These are phyloP conservation scores for Umbelopsis sp. DNA, from an alignment of 192 early-diverging fungal genomes.

Conservation along the genomic window DNA sequence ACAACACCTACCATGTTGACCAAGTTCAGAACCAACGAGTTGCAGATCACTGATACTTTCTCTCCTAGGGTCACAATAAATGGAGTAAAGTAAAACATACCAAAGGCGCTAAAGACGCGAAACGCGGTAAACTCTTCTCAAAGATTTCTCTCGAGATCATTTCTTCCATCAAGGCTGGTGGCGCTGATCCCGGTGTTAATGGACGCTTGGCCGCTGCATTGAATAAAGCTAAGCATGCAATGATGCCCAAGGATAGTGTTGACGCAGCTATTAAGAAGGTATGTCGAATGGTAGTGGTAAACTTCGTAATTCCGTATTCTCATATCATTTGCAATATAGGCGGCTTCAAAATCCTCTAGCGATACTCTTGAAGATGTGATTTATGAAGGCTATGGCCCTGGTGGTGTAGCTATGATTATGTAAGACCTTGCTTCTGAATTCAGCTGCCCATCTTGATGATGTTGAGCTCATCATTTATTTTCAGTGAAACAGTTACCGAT, in stretches of 20 bases:
- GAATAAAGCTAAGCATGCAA: constrained; percentile 51
- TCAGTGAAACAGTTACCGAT: constrained; percentile 51
- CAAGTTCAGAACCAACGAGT: background rate
- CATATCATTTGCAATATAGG: constrained; percentile 1
- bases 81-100: constrained; percentile 66
- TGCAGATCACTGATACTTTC: background rate
- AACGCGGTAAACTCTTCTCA: constrained; percentile 52
- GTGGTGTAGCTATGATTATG: constrained; percentile 64
- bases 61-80: constrained; percentile 57
- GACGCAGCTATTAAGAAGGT: constrained; percentile 73
- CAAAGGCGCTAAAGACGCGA: constrained; percentile 59
- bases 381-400: constrained; percentile 68
- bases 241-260: constrained; percentile 74
- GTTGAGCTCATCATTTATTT: too few species aligned
- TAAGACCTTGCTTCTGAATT: constrained; percentile 28
- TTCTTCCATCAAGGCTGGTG: constrained; percentile 60
- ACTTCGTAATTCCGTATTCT: background rate
- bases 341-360: constrained; percentile 41
- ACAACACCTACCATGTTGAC: background rate
- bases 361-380: constrained; percentile 48
- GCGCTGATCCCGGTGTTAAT: constrained; percentile 60
- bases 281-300: background rate
- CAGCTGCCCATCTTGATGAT: background rate
- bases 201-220: constrained; percentile 58
- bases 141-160: constrained; percentile 67